phyloP scores from a whole-genome alignment of 768 basidiomycete genomes.

The Boletus reticuloceps region DNA sequence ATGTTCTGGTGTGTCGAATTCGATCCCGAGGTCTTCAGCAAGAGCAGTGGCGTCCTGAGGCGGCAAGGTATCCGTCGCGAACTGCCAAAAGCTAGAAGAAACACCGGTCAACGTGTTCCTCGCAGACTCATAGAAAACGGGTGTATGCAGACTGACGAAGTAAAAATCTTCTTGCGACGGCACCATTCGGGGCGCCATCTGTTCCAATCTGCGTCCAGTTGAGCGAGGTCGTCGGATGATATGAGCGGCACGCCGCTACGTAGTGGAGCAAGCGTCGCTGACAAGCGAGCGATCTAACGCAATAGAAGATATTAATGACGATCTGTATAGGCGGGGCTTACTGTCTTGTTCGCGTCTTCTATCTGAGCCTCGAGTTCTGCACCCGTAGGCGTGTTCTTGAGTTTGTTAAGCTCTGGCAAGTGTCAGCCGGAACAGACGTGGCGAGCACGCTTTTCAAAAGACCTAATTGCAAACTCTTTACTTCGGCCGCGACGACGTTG shows the following conservation, averaged over 20 bases:
- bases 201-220: conserved; percentile 70
- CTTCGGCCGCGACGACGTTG: conserved; percentile 47
- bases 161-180: conserved; percentile 69
- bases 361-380: conserved; percentile 58
- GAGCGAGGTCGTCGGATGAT: conserved; percentile 65
- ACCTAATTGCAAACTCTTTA: conserved; percentile 43
- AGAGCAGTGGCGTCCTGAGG: conserved; percentile 64
- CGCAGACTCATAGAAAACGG: background rate
- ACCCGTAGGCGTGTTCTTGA: conserved; percentile 69
- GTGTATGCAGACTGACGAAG: conserved; percentile 23
- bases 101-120: background rate
- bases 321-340: conserved; percentile 33
- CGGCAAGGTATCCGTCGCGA: conserved; percentile 63
- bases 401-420: conserved; percentile 56
- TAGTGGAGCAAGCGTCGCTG: conserved; percentile 57
- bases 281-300: conserved; percentile 47
- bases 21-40: conserved; percentile 79
- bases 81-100: conserved; percentile 66
- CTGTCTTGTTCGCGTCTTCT: conserved; percentile 47
- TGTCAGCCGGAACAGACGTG: conserved; percentile 8
- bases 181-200: conserved; percentile 85
- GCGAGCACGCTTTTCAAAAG: background rate
- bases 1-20: conserved; percentile 75
- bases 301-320: conserved; percentile 1
- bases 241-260: conserved; percentile 62